A percentile compares a stretch with the other conserved stretches of the same genome.
Conservation (phyloP, 1,139 yeast species). For the Blastobotrys elegans region DNA sequence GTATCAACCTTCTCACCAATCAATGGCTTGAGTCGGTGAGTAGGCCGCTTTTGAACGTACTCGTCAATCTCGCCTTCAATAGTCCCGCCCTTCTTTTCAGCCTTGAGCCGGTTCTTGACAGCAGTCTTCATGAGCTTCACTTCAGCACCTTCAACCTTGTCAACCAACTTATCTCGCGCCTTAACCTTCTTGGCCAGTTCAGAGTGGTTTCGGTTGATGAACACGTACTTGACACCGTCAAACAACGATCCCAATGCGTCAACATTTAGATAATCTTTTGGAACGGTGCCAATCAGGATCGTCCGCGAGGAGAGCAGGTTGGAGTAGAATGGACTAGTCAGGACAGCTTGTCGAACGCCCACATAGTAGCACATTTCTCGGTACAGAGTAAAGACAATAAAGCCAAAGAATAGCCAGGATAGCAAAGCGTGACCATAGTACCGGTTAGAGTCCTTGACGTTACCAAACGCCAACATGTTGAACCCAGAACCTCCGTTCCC, state of each 20-base stretch:
- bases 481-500: constrained; percentile 61
- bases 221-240: constrained; percentile 67
- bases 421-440: constrained; percentile 84
- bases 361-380: constrained; percentile 78
- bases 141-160: constrained; percentile 65
- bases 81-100: constrained; percentile 38
- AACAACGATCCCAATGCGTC: constrained; percentile 55
- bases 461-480: constrained; percentile 73
- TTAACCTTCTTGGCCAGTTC: constrained; percentile 54
- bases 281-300: constrained; percentile 74
- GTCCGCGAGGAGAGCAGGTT: constrained; percentile 70
- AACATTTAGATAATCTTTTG: constrained; percentile 58
- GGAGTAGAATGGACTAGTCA: constrained; percentile 77
- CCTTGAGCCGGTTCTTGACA: constrained; percentile 54
- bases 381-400: constrained; percentile 64
- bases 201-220: constrained; percentile 65
- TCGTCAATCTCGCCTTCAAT: constrained; percentile 47
- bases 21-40: constrained; percentile 55
- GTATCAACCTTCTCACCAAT: constrained; percentile 85
- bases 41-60: constrained; percentile 80
- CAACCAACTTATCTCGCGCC: constrained; percentile 58
- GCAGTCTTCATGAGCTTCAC: constrained; percentile 55
- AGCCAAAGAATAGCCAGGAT: constrained; percentile 74
- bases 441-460: constrained; percentile 57
- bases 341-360: constrained; percentile 73